Percentiles rank a stretch among this genome's conserved stretches.
phyloP scores from a whole-genome alignment of 2,329 filamentous ascomycete genomes.

The Ophiostoma triangulosporum region DNA sequence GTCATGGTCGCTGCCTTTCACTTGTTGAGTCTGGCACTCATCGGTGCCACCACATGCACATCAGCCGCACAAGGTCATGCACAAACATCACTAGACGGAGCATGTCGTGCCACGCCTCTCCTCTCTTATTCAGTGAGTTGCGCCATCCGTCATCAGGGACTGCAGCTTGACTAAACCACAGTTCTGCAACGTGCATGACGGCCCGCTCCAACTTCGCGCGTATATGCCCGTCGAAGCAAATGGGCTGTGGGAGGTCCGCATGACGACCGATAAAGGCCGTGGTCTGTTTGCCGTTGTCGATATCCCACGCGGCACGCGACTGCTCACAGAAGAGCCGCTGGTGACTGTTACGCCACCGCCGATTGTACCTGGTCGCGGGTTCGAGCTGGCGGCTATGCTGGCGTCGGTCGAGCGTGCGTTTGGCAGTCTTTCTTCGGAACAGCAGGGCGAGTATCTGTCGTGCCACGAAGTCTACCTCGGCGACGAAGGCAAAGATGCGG shows the following conservation, averaged over 20 bases:
- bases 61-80: not conserved
- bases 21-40: not conserved
- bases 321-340: slow-evolving; percentile 27
- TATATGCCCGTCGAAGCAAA: not conserved
- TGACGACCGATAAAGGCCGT: slow-evolving; percentile 25
- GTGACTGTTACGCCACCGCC: slow-evolving; percentile 19
- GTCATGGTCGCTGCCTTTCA: not conserved
- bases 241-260: slow-evolving; percentile 11
- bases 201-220: not conserved
- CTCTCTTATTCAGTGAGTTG: not conserved
- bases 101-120: not conserved
- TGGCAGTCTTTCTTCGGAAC: slow-evolving; percentile 14
- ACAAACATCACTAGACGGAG: not conserved
- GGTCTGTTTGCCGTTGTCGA: slow-evolving; percentile 25
- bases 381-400: slow-evolving; percentile 21
- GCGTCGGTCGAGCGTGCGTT: slow-evolving; percentile 18
- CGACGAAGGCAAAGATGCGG: slow-evolving; percentile 13
- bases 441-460: slow-evolving; percentile 19
- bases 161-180: not conserved
- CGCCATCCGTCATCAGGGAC: not conserved
- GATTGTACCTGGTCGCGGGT: slow-evolving; percentile 18
- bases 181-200: not conserved
- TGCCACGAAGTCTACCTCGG: slow-evolving; percentile 18
- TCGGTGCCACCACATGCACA: not conserved
- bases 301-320: slow-evolving; percentile 25